Evolutionary conservation across 306 rosid species (phyloP), one percentile per base, ranked within the genome.

Genomic region (Casuarina glauca): DNA sequence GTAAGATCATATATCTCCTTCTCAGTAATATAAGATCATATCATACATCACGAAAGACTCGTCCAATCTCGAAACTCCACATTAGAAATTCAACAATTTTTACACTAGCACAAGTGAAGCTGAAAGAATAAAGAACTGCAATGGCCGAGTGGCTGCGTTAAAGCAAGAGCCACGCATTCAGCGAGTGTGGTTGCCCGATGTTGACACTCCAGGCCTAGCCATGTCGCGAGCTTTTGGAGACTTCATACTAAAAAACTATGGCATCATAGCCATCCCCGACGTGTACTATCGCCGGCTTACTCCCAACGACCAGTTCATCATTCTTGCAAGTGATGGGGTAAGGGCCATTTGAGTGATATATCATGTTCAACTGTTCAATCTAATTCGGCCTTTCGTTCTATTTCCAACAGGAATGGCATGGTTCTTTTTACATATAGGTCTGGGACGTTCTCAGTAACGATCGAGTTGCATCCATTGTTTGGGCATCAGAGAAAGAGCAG

Each of bases 221-320:
- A 91, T 90, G 96, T 93, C 97, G 9, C 78, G 94, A 66, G 88
- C 96, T 80, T 87, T 93, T 9, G 97, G 97, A 42, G 97, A 93
- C 76, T 91, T 88, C 43, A 2, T 87, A n/a, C 91, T 93, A 55
- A 93, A 93, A 74, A 84, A 91, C 46, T 72, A 89, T 20, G 96
- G 97, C 79, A 66, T 93, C 70, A 93, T 84, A 70, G 88, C 90
- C 76, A 48, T 58, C 61, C 97, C 97, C 3, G 87, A 84, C 12
- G 70, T 93, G 87, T 82, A 82, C 13, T 74, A 73, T 76, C 90
- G 6, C 77, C 80, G 73, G 58, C 74, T 93, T 1, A 74, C 87
- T 66, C 68, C 90, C 79, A 44, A 36, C 1, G 90, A 91, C 61
- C 88, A 75, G 43, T 93, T 91, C 81, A 39, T 93, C 43, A 76